phyloP scores from a whole-genome alignment of 1,139 yeast species.

The Yamadazyma jaroonii region DNA sequence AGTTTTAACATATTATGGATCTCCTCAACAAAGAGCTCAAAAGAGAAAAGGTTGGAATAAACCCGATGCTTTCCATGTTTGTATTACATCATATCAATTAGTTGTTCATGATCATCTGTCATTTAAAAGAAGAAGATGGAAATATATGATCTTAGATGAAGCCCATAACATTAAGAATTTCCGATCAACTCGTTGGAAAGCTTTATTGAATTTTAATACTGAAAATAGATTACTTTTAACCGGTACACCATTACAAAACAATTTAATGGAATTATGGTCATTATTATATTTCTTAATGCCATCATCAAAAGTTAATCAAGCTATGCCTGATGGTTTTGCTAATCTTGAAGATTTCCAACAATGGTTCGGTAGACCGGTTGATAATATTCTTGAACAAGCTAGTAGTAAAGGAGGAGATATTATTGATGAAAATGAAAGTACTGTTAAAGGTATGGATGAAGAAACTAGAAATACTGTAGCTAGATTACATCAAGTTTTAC shows the following conservation, averaged over 20 bases:
- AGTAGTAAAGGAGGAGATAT: conserved; percentile 51
- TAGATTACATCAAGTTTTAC: conserved; percentile 85
- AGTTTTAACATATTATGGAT: conserved; percentile 92
- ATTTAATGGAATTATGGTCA: conserved; percentile 92
- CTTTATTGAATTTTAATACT: conserved; percentile 88
- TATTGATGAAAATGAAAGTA: conserved; percentile 39
- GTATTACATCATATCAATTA: conserved; percentile 93
- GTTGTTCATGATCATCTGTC: conserved; percentile 96
- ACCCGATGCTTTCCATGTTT: conserved; percentile 93
- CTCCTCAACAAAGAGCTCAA: conserved; percentile 96
- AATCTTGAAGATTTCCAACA: conserved; percentile 93
- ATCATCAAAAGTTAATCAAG: conserved; percentile 62
- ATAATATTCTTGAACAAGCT: conserved; percentile 72
- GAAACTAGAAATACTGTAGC: conserved; percentile 86
- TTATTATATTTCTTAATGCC: conserved; percentile 94
- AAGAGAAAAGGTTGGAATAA: conserved; percentile 98
- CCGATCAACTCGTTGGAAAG: conserved; percentile 96
- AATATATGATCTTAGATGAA: conserved; percentile 94
- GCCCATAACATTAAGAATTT: conserved; percentile 98
- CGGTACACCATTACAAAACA: conserved; percentile 94
- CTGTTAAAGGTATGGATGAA: conserved; percentile 41
- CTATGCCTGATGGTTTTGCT: conserved; percentile 96
- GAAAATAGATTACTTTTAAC: conserved; percentile 84
- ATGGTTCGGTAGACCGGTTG: conserved; percentile 98
- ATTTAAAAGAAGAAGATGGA: conserved; percentile 90